phyloP scores from a whole-genome alignment of 176 grass and related monocot species.

The Microstegium vimineum region DNA sequence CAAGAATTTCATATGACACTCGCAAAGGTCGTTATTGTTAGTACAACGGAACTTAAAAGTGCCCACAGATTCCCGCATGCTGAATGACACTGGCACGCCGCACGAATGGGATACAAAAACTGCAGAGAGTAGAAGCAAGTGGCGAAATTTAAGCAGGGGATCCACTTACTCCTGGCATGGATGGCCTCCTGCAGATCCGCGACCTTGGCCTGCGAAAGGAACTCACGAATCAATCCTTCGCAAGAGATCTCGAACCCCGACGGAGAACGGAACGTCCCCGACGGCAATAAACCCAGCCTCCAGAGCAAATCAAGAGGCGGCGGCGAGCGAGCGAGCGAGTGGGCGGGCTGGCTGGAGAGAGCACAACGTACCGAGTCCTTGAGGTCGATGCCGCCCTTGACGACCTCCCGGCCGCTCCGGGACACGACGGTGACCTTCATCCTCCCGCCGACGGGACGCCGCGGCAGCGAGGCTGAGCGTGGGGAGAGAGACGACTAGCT shows the following conservation, averaged over 20 bases:
- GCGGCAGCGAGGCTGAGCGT: background rate
- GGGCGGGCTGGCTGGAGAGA: too few relatives aligned
- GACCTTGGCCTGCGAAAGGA: conserved; percentile 78
- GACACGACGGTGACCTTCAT: conserved; percentile 83
- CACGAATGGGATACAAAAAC: background rate
- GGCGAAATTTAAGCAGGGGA: background rate
- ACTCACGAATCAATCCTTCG: background rate
- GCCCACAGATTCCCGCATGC: background rate
- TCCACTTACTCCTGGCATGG: conserved; percentile 54
- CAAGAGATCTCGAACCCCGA: conserved; percentile 19
- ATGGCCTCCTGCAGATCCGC: conserved; percentile 86
- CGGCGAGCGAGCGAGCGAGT: background rate
- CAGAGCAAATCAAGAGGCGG: background rate
- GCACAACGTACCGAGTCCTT: conserved; percentile 40
- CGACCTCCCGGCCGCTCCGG: conserved; percentile 69
- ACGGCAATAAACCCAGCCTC: background rate
- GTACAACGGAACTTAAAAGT: background rate
- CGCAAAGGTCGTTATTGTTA: background rate
- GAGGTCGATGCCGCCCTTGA: conserved; percentile 89
- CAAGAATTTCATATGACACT: background rate
- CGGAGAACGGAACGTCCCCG: background rate
- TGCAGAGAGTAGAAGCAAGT: background rate
- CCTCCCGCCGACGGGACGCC: background rate
- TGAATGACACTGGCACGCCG: background rate
- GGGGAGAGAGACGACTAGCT: background rate